Percentiles rank a stretch among this genome's conserved stretches.
Conservation (phyloP, 106 monocot species). For the Phalaenopsis aphrodite region DNA sequence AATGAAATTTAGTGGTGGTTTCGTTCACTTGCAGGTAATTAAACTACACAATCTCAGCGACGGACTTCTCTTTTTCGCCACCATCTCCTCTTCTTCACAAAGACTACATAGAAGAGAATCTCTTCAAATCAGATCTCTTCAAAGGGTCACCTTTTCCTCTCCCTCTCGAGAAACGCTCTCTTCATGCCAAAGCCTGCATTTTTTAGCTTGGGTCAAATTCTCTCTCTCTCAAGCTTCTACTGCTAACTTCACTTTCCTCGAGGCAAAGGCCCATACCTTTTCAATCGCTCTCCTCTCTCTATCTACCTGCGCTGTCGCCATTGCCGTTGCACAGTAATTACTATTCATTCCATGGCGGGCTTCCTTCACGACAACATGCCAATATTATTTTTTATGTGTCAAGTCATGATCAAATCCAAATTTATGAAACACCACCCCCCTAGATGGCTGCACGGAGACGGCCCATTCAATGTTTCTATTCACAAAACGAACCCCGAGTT, state of each 20-base stretch:
- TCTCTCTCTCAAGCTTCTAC: not conserved
- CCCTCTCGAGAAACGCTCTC: not conserved
- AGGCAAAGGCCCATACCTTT: not conserved
- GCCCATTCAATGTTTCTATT: not conserved
- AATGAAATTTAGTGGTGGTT: not conserved
- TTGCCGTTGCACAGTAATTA: conserved; percentile 4
- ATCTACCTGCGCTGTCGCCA: not conserved
- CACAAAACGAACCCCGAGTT: not conserved
- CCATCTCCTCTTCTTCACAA: not conserved
- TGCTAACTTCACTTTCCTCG: conserved; percentile 3
- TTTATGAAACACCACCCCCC: not conserved
- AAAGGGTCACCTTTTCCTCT: not conserved
- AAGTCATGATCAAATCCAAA: not conserved
- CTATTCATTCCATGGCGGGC: conserved; percentile 3
- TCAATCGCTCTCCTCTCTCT: not conserved
- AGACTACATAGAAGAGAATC: not conserved
- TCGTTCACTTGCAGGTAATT: not conserved
- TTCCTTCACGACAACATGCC: not conserved
- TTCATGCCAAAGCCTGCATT: not conserved
- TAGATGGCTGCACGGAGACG: not conserved
- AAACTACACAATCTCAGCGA: not conserved
- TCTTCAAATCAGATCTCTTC: not conserved
- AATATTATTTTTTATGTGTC: not conserved
- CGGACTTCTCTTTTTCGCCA: not conserved
- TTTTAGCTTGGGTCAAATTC: not conserved